Conservation (phyloP, 129 eudicot genomes). For the Tagetes erecta region DNA sequence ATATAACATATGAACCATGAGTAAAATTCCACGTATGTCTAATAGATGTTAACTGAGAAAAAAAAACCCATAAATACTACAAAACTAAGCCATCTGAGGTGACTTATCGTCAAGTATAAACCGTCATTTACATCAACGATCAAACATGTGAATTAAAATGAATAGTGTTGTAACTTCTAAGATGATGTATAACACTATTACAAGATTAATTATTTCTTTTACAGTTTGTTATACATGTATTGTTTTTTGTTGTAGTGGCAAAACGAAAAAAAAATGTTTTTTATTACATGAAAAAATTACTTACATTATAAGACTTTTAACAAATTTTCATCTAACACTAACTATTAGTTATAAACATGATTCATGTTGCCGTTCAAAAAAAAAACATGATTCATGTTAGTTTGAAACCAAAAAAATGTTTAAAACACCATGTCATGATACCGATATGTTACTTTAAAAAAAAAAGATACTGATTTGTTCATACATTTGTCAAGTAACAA, state of each 20-base stretch:
- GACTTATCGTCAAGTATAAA: too few relatives aligned
- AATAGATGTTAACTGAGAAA: too few relatives aligned
- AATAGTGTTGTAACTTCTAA: too few relatives aligned
- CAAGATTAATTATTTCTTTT: too few relatives aligned
- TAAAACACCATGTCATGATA: conserved; percentile 3
- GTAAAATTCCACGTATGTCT: too few relatives aligned
- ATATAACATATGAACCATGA: too few relatives aligned
- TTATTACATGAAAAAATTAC: neutral
- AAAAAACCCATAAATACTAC: too few relatives aligned
- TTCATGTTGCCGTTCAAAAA: neutral
- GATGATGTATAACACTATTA: too few relatives aligned
- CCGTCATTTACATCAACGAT: too few relatives aligned
- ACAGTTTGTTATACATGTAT: neutral
- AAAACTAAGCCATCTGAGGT: too few relatives aligned
- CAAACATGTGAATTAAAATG: too few relatives aligned
- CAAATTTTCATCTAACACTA: neutral
- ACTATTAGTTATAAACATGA: conserved; percentile 2
- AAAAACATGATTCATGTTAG: conserved; percentile 20
- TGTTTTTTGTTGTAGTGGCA: neutral
- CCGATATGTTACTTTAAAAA: too few relatives aligned
- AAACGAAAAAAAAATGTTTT: neutral
- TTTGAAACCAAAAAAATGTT: neutral
- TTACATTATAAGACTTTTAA: neutral
- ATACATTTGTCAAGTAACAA: neutral
- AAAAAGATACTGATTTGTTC: neutral